Percentiles rank a stretch among this genome's conserved stretches.
These are phyloP conservation scores for Flaveria trinervia DNA, from an alignment of 129 eudicot genomes.

Conservation along the genomic window DNA sequence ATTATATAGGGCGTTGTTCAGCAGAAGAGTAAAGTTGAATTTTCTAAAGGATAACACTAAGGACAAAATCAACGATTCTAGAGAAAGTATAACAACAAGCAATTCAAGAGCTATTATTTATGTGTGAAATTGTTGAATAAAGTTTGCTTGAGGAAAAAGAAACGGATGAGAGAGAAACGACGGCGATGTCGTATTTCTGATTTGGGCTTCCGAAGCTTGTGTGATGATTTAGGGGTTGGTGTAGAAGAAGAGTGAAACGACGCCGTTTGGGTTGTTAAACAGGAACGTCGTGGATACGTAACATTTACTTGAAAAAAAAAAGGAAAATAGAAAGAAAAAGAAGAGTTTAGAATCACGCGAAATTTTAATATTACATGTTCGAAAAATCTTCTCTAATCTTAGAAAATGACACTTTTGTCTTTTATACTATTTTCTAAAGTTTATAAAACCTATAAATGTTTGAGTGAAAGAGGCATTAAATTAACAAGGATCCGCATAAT, in stretches of 20 bases:
- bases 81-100: not conserved
- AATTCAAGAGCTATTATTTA: conserved; percentile 7
- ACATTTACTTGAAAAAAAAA: not conserved
- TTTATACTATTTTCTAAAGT: not conserved
- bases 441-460: no score
- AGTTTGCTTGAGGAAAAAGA: conserved; percentile 19
- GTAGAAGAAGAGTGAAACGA: conserved; percentile 17
- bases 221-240: conserved; percentile 30
- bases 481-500: no score
- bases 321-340: not conserved
- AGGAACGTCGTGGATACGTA: not conserved
- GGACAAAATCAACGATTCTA: conserved; percentile 11
- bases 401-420: not conserved
- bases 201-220: not conserved
- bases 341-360: not conserved
- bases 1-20: conserved; percentile 1
- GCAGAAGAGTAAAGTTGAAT: conserved; percentile 10
- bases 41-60: not conserved
- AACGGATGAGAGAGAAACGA: conserved; percentile 35
- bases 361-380: not conserved
- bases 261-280: conserved; percentile 3
- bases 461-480: no score
- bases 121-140: conserved; percentile 19
- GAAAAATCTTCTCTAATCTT: not conserved
- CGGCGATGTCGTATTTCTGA: conserved; percentile 17